These are phyloP conservation scores for Adenanthera pavonina DNA, from an alignment of 306 rosid genomes.

Conservation along the genomic window DNA sequence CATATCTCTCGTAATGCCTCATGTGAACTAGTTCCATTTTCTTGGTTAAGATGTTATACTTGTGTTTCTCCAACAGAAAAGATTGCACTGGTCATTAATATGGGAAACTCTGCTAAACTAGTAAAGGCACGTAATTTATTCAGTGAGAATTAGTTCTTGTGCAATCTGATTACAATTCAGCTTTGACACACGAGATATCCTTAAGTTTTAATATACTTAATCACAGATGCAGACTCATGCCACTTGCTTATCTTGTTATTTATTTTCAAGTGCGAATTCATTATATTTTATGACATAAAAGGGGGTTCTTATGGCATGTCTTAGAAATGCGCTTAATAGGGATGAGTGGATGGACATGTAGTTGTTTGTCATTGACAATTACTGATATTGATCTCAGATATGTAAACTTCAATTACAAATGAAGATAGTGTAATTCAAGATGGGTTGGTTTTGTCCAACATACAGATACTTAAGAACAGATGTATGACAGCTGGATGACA, in stretches of 20 bases:
- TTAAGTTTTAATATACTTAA: slow-evolving; percentile 50
- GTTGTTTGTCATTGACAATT: slow-evolving; percentile 13
- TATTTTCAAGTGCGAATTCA: slow-evolving; percentile 7
- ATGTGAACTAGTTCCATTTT: slow-evolving; percentile 23
- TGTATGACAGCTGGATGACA: slow-evolving; percentile 3
- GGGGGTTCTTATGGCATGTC: not conserved
- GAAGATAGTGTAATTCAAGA: slow-evolving; percentile 18
- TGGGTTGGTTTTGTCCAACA: slow-evolving; percentile 15
- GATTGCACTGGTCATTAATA: not conserved
- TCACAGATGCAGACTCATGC: not conserved
- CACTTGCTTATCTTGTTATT: not conserved
- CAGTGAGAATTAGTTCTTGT: slow-evolving; percentile 27
- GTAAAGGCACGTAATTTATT: not conserved
- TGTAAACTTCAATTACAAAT: slow-evolving; percentile 11
- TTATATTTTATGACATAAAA: slow-evolving; percentile 12
- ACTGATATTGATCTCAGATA: slow-evolving; percentile 16
- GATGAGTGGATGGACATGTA: slow-evolving; percentile 24
- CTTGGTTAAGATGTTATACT: not conserved
- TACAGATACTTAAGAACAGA: not conserved
- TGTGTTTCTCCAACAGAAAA: not conserved
- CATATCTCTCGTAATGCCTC: slow-evolving; percentile 24
- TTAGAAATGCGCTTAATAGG: slow-evolving; percentile 14
- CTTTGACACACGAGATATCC: slow-evolving; percentile 30
- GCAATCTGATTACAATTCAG: slow-evolving; percentile 12
- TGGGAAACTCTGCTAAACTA: not conserved